Evolutionary conservation across 2,329 filamentous ascomycete genomes (phyloP).

Genomic region (Fusarium odoratissimum): DNA sequence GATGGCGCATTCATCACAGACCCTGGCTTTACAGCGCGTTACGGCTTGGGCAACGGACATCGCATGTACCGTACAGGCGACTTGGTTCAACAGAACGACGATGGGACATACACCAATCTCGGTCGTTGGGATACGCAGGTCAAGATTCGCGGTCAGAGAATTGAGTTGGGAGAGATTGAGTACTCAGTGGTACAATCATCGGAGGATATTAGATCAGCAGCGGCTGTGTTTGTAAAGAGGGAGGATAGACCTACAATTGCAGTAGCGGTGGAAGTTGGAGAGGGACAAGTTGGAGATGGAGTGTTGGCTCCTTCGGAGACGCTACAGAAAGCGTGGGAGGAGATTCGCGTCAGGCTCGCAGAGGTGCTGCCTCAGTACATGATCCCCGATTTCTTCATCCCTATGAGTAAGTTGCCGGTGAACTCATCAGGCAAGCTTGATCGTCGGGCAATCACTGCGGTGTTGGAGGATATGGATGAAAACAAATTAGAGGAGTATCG

Average conservation of each 20-base stretch:
- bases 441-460: neutral
- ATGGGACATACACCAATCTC: neutral
- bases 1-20: neutral
- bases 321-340: neutral
- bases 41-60: neutral
- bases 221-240: neutral
- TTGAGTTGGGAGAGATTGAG: slow-evolving; percentile 8
- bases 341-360: neutral
- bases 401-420: neutral
- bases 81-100: neutral
- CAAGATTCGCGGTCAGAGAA: slow-evolving; percentile 1
- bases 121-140: neutral
- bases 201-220: neutral
- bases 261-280: neutral
- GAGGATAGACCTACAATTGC: neutral
- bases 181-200: neutral
- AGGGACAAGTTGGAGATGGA: neutral
- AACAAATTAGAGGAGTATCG: neutral
- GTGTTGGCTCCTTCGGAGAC: neutral
- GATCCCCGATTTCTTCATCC: neutral
- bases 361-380: neutral
- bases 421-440: neutral
- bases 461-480: neutral
- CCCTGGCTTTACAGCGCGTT: neutral
- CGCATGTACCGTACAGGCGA: slow-evolving; percentile 1